Conservation (phyloP, 306 rosid species). For the Clitoria ternatea region DNA sequence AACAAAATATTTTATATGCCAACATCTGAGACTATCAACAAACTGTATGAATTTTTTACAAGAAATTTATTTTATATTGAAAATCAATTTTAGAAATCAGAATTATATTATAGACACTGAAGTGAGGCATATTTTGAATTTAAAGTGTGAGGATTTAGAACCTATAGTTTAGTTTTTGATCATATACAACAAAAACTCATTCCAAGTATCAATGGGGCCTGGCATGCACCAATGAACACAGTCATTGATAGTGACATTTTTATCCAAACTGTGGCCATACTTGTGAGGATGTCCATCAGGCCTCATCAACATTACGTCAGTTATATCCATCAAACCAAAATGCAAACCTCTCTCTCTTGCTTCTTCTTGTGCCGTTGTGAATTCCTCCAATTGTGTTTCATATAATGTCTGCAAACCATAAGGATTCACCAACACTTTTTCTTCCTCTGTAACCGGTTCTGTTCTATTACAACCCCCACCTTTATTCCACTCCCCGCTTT, state of each 20-base stretch:
- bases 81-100: neutral
- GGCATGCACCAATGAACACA: slow-evolving; percentile 99
- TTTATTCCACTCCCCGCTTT: slow-evolving; percentile 64
- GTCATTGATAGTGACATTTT: slow-evolving; percentile 47
- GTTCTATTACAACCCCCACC: slow-evolving; percentile 78
- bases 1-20: no score
- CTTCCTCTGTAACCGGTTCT: slow-evolving; percentile 37
- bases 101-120: neutral
- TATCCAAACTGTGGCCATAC: slow-evolving; percentile 34
- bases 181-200: slow-evolving; percentile 62
- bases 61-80: neutral
- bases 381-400: slow-evolving; percentile 54
- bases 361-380: slow-evolving; percentile 34
- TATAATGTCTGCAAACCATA: slow-evolving; percentile 35
- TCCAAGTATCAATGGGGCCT: slow-evolving; percentile 88
- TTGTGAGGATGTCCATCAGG: slow-evolving; percentile 88
- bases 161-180: slow-evolving; percentile 24
- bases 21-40: no score
- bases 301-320: slow-evolving; percentile 62
- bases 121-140: neutral
- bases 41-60: no score
- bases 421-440: slow-evolving; percentile 30
- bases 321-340: slow-evolving; percentile 53
- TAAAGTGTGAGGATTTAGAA: neutral
- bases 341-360: slow-evolving; percentile 40